Base-by-base conservation (phyloP, 2,329 filamentous ascomycete genomes). In the Aspergillus glaucus region DNA sequence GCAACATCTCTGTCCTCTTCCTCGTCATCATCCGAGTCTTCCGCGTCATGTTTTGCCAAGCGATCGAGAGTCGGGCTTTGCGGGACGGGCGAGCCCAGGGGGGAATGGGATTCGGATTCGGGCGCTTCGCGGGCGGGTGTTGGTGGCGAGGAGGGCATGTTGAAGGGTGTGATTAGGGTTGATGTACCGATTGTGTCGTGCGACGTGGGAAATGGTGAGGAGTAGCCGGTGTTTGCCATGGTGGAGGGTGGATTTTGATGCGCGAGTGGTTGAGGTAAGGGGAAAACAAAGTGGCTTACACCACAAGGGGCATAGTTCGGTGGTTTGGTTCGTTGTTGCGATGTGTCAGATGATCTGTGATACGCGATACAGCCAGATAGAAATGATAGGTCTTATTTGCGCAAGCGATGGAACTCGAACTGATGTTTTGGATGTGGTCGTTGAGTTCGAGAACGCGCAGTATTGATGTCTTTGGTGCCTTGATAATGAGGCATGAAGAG, bases 171-270 rank as follows among this genome's bases (percentile, higher is more conserved):
- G 10, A 59, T 63, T 17, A 72, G 52, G 8, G 67, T 68, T 5
- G 68, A 72, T 39, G 67, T 60, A 39, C 69, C 69, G 48, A 72
- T 63, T 6, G 68, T 71, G 47, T 73, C 70, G 54, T 73, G 70
- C 44, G 68, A 63, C 6, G 67, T 70, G 17, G 61, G 66, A 43
- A 68, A 69, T 1, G 67, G 66, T 42, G 67, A 70, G 30, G 60
- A 63, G 52, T 60, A 65, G 46, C 67, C 63, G 43, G 68, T 60
- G 55, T 66, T 61, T 37, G 64, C 63, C 69, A 72, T 72, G 52
- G 44, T 62, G 53, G 55, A 48, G 50, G 45, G 55, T 55, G 45
- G 48, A 44, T 52, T 36, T n/a, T 36, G 6, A 10, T 19, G 37
- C 17, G 10, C 10, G 5, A 19, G 19, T 21, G n/a, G 39, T 42